A percentile compares a stretch with the other conserved stretches of the same genome.
Evolutionary conservation across 306 rosid species (phyloP).

Genomic region (Gastrolobium villosum): DNA sequence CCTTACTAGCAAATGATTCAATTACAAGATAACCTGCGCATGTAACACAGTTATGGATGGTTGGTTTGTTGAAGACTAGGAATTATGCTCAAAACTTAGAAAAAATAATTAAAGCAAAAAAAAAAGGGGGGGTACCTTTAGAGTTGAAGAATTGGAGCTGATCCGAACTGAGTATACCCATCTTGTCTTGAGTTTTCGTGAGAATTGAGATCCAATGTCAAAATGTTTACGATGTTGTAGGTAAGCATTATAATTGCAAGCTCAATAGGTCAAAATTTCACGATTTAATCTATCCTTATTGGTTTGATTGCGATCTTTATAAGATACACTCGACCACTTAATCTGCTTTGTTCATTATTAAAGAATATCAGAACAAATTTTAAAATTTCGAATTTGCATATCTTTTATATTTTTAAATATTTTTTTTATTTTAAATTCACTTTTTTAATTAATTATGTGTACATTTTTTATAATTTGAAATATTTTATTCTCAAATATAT

Average conservation of each 20-base stretch:
- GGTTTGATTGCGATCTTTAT: too few relatives aligned
- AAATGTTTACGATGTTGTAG: background rate
- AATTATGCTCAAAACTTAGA: background rate
- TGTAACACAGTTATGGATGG: background rate
- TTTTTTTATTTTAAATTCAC: too few relatives aligned
- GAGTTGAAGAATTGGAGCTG: constrained; percentile 74
- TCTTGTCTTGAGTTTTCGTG: background rate
- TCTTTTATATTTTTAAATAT: too few relatives aligned
- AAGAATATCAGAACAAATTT: too few relatives aligned
- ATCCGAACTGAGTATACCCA: constrained; percentile 62
- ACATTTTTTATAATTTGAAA: too few relatives aligned
- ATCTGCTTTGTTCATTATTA: too few relatives aligned
- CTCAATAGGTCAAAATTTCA: background rate
- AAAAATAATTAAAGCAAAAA: background rate
- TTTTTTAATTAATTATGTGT: too few relatives aligned
- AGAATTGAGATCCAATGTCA: background rate
- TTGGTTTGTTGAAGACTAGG: constrained; percentile 1
- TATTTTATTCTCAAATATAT: too few relatives aligned
- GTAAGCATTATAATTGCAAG: background rate
- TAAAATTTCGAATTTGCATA: too few relatives aligned
- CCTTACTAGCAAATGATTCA: constrained; percentile 72
- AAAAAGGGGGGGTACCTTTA: constrained; percentile 64
- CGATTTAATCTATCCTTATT: too few relatives aligned
- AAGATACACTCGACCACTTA: too few relatives aligned
- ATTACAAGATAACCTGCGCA: constrained; percentile 78